phyloP scores from a whole-genome alignment of 371 early-diverging fungal genomes.

The Mucor saturninus region DNA sequence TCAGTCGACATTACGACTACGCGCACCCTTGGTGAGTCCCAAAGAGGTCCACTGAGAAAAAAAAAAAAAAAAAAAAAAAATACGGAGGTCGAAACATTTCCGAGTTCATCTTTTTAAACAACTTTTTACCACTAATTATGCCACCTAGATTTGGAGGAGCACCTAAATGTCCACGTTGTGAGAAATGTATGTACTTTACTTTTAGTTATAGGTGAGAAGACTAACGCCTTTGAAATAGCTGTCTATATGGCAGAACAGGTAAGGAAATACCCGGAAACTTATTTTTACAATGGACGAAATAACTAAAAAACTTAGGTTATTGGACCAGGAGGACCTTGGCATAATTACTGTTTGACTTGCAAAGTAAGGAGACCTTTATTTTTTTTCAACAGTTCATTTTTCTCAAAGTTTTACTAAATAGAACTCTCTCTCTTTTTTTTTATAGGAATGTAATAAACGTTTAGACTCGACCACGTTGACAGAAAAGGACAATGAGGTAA shows the following conservation, averaged over 20 bases:
- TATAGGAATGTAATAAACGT: constrained; percentile 53
- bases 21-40: no score
- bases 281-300: neutral
- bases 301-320: constrained; percentile 29
- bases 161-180: constrained; percentile 50
- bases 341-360: constrained; percentile 49
- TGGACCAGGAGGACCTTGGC: constrained; percentile 53
- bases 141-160: constrained; percentile 52
- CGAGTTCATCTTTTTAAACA: neutral
- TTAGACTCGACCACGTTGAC: constrained; percentile 52
- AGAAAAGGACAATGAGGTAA: constrained; percentile 48
- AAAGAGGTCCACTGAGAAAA: no score
- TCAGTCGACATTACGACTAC: no score
- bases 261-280: neutral
- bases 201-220: neutral
- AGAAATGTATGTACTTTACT: constrained; percentile 37
- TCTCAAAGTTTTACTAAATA: no score
- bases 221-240: constrained; percentile 22
- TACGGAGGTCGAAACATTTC: no score
- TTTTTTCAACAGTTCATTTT: no score
- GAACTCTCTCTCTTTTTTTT: no score
- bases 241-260: constrained; percentile 61
- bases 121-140: constrained; percentile 18
- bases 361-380: constrained; percentile 28
- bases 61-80: no score